Conservation (phyloP, 805 yeast species). For the Cephaloascus albidus region DNA sequence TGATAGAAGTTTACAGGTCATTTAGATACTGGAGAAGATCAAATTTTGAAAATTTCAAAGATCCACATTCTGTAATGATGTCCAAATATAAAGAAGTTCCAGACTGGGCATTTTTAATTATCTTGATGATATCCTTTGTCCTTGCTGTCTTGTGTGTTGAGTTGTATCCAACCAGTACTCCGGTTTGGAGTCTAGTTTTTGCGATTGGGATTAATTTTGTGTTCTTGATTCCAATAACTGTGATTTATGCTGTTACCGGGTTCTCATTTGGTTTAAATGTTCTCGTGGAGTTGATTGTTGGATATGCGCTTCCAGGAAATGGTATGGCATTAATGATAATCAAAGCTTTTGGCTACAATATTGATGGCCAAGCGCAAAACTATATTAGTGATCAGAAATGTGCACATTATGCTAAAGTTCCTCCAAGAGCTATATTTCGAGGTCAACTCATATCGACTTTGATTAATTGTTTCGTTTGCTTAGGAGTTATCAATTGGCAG, state of each 20-base stretch:
- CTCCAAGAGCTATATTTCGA: constrained; percentile 50
- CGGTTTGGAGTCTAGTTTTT: constrained; percentile 34
- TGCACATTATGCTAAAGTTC: constrained; percentile 50
- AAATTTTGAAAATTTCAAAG: constrained; percentile 20
- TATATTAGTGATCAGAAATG: constrained; percentile 29
- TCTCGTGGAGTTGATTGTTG: constrained; percentile 32
- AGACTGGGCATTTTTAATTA: constrained; percentile 54
- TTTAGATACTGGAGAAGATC: constrained; percentile 12
- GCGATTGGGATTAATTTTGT: constrained; percentile 28
- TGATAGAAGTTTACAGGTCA: constrained; percentile 21
- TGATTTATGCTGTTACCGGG: constrained; percentile 34
- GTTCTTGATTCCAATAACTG: constrained; percentile 29
- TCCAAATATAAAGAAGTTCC: constrained; percentile 59
- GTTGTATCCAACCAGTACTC: constrained; percentile 35
- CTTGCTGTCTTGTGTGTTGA: constrained; percentile 26
- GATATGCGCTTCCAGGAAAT: constrained; percentile 32
- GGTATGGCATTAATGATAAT: constrained; percentile 33
- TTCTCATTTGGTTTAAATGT: constrained; percentile 34
- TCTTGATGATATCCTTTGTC: constrained; percentile 35
- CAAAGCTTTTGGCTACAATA: constrained; percentile 26
- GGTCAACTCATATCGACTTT: constrained; percentile 25
- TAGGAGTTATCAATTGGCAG: constrained; percentile 24
- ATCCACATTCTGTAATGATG: constrained; percentile 39
- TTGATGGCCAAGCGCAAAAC: constrained; percentile 24
- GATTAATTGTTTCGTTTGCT: constrained; percentile 15